phyloP scores from a whole-genome alignment of 129 eudicot species.

The Flaveria brownii region DNA sequence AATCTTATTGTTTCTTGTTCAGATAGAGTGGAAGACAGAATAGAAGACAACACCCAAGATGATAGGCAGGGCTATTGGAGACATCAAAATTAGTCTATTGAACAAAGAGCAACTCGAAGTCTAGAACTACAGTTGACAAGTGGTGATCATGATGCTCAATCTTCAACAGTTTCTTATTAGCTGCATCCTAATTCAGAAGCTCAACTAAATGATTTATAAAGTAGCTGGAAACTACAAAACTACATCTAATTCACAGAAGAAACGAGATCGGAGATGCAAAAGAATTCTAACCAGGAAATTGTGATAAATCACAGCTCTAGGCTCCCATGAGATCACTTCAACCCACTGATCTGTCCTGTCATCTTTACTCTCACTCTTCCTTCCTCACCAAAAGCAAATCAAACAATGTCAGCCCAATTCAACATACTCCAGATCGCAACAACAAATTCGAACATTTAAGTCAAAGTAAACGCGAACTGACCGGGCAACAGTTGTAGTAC shows the following conservation, averaged over 20 bases:
- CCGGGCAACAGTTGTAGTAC: conserved; percentile 42
- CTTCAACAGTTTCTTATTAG: background rate
- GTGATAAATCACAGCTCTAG: conserved; percentile 79
- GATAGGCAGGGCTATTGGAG: background rate
- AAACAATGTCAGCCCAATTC: conserved; percentile 19
- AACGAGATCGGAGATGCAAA: background rate
- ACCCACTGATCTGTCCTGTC: conserved; percentile 84
- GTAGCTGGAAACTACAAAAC: conserved; percentile 1
- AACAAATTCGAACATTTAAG: background rate
- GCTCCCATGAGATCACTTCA: conserved; percentile 93
- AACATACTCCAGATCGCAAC: conserved; percentile 27
- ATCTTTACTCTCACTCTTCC: conserved; percentile 45
- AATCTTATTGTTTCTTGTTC: too few relatives aligned
- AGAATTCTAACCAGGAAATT: conserved; percentile 60
- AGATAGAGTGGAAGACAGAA: too few relatives aligned
- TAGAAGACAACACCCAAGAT: background rate
- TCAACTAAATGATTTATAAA: background rate
- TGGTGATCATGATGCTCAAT: background rate
- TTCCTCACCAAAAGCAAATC: conserved; percentile 5
- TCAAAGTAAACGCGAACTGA: conserved; percentile 11
- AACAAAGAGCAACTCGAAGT: background rate
- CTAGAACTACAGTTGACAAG: conserved; percentile 5
- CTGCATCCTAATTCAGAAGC: background rate
- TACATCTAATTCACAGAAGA: background rate
- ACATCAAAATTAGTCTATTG: background rate